A percentile compares a stretch with the other conserved stretches of the same genome.
phyloP scores from a whole-genome alignment of 2,329 filamentous ascomycete genomes.

The Seiridium cupressi region DNA sequence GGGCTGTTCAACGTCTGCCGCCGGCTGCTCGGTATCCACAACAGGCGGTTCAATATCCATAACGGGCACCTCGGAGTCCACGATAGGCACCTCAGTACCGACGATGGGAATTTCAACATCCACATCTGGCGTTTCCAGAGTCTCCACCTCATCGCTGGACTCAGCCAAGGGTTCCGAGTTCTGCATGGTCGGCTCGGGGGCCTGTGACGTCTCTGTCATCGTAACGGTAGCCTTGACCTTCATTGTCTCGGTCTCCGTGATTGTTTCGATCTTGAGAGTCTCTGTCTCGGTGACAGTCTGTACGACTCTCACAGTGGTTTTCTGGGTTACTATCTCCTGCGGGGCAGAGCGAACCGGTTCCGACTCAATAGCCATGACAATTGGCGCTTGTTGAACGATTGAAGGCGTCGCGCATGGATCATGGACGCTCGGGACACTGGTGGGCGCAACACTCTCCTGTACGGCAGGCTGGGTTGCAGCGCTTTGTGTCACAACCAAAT shows the following conservation, averaged over 20 bases:
- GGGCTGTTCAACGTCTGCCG: no score
- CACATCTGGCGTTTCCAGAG: neutral
- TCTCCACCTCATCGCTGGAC: neutral
- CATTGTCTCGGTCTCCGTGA: conserved; percentile 31
- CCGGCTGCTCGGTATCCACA: no score
- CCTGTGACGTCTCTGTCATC: neutral
- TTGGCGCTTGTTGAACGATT: neutral
- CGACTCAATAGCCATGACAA: conserved; percentile 18
- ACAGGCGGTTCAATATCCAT: no score
- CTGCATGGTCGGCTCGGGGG: neutral
- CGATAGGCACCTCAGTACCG: no score
- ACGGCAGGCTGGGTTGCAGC: neutral
- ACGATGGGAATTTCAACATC: no score
- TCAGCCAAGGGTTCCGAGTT: neutral
- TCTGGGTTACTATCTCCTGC: conserved; percentile 21
- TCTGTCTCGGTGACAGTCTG: conserved; percentile 33
- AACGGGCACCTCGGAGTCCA: no score
- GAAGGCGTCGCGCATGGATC: conserved; percentile 4
- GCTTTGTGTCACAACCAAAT: neutral
- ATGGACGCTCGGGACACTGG: neutral
- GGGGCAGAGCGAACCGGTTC: conserved; percentile 15
- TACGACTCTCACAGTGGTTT: conserved; percentile 29
- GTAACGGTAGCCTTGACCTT: conserved; percentile 19
- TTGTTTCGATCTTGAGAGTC: conserved; percentile 1
- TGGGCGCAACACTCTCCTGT: neutral